Conservation (phyloP, 2,329 filamentous ascomycete species). For the Clarireedia sp. region DNA sequence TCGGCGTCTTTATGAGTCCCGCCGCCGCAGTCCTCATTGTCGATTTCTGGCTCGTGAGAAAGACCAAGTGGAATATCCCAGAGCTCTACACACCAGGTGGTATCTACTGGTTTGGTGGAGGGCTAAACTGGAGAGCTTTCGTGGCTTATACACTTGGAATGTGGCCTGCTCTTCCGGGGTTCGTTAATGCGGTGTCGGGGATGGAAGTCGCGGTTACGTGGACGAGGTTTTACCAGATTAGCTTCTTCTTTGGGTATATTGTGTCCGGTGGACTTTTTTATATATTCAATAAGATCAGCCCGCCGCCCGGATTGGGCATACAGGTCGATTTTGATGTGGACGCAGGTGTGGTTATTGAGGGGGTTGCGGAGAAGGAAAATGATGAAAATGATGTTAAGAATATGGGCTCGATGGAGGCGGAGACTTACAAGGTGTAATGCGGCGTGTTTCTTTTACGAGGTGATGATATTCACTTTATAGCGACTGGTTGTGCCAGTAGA, state of each 20-base stretch:
- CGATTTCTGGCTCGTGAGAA: slow-evolving; percentile 47
- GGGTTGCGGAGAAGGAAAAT: neutral
- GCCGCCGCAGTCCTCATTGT: slow-evolving; percentile 45
- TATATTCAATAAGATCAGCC: slow-evolving; percentile 27
- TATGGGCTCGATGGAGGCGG: neutral
- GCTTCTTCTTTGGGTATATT: slow-evolving; percentile 35
- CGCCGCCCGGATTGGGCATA: slow-evolving; percentile 26
- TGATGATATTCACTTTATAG: neutral
- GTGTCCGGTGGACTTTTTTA: slow-evolving; percentile 29
- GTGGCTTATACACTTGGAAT: slow-evolving; percentile 33
- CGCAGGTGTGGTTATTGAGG: neutral
- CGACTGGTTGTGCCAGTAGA: too few relatives aligned
- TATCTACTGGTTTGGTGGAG: slow-evolving; percentile 36
- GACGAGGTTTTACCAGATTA: slow-evolving; percentile 35
- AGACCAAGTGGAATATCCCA: slow-evolving; percentile 33
- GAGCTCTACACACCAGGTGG: slow-evolving; percentile 35
- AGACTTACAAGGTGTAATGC: neutral
- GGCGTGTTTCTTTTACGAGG: neutral
- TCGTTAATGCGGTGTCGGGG: slow-evolving; percentile 22
- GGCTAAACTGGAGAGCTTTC: slow-evolving; percentile 37
- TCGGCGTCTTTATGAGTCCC: slow-evolving; percentile 40
- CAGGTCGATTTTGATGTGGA: neutral
- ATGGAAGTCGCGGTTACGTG: slow-evolving; percentile 27
- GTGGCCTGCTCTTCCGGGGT: slow-evolving; percentile 27
- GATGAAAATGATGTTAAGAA: neutral